Evolutionary conservation across 179 eudicot genomes (phyloP).

Genomic region (Camellia oleifera): DNA sequence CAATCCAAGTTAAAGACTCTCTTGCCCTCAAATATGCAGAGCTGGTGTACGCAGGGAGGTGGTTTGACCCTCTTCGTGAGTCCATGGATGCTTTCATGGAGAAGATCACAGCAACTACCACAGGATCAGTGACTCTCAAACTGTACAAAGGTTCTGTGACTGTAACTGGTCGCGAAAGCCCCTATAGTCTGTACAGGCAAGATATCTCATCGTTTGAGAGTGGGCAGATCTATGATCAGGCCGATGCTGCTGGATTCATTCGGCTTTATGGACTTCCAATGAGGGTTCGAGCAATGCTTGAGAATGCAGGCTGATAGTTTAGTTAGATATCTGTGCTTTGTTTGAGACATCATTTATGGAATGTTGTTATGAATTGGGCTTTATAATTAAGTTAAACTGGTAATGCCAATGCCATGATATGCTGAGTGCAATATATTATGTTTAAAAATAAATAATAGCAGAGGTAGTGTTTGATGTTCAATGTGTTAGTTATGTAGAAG

Average conservation of each 20-base stretch:
- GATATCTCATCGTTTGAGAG: constrained; percentile 82
- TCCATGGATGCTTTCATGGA: constrained; percentile 90
- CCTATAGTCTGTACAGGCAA: constrained; percentile 78
- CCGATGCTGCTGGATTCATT: constrained; percentile 94
- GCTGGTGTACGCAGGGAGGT: constrained; percentile 92
- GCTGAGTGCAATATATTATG: too few relatives aligned
- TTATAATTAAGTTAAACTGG: too few relatives aligned
- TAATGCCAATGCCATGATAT: too few relatives aligned
- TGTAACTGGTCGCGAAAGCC: constrained; percentile 65
- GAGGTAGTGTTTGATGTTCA: neutral
- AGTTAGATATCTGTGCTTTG: too few relatives aligned
- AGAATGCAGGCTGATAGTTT: constrained; percentile 21
- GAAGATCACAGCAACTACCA: constrained; percentile 72
- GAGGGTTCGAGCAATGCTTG: constrained; percentile 89
- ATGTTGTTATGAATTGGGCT: too few relatives aligned
- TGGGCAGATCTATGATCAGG: constrained; percentile 77
- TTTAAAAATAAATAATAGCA: too few relatives aligned
- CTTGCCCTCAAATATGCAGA: constrained; percentile 90
- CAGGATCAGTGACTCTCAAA: constrained; percentile 89
- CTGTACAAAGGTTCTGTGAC: constrained; percentile 77
- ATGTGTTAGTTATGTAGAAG: neutral
- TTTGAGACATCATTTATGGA: too few relatives aligned
- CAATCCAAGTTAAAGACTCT: constrained; percentile 73
- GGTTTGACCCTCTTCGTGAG: constrained; percentile 58
- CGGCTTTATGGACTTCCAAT: constrained; percentile 81